A percentile compares a stretch with the other conserved stretches of the same genome.
phyloP scores from a whole-genome alignment of 2,329 filamentous ascomycete species.

The Orbilia blumenaviensis region DNA sequence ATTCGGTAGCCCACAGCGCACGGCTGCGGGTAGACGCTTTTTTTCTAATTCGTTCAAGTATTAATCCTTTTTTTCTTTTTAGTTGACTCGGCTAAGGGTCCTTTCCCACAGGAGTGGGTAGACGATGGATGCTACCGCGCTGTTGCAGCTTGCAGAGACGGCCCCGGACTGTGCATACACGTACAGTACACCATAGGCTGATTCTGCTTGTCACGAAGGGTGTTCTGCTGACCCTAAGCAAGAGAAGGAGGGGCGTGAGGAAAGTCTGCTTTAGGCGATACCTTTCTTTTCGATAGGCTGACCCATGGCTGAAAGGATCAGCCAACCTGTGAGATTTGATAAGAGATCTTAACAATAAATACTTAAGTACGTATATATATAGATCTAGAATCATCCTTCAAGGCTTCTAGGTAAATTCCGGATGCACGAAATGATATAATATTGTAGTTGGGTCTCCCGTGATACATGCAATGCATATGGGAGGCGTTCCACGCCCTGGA shows the following conservation, averaged over 20 bases:
- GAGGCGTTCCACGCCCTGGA: too few species aligned
- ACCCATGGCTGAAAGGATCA: conserved; percentile 5
- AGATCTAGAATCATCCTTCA: background rate
- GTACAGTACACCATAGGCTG: conserved; percentile 20
- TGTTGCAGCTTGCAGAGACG: conserved; percentile 34
- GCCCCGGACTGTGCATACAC: conserved; percentile 42
- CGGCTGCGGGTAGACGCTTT: conserved; percentile 36
- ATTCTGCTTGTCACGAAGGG: conserved; percentile 44
- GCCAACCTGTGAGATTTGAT: background rate
- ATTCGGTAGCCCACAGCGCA: conserved; percentile 34
- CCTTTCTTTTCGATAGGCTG: background rate
- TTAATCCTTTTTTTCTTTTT: background rate
- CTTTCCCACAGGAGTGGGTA: conserved; percentile 18
- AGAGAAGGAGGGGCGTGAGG: background rate
- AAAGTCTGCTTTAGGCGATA: background rate
- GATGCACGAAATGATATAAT: conserved; percentile 5
- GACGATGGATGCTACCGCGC: conserved; percentile 24
- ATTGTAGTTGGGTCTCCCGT: background rate
- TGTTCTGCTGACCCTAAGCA: conserved; percentile 51
- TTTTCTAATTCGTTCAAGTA: conserved; percentile 40
- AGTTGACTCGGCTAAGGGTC: conserved; percentile 5
- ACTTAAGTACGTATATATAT: too few species aligned
- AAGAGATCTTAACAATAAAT: conserved; percentile 4
- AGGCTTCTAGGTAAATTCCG: background rate
- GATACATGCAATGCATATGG: background rate